These are phyloP conservation scores for Emmonsiellopsis sp. DNA, from an alignment of 2,329 filamentous ascomycete species.

Conservation along the genomic window DNA sequence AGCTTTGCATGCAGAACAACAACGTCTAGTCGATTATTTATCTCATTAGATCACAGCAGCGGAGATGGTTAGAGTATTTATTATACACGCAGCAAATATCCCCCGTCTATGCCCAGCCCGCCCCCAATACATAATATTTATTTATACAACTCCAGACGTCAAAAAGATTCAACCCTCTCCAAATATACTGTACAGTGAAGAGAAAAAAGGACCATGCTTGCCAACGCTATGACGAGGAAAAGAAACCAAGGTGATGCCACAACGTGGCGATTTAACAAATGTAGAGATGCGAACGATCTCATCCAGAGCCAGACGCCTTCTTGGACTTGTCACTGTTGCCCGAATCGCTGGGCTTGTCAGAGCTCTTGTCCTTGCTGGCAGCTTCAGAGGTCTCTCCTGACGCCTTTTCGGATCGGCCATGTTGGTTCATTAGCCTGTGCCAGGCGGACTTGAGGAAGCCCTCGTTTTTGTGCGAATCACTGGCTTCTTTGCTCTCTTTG, in stretches of 20 bases:
- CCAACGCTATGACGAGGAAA: slow-evolving; percentile 29
- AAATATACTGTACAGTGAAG: background rate
- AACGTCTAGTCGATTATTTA: too few relatives aligned
- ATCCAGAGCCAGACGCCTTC: slow-evolving; percentile 32
- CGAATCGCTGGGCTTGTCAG: slow-evolving; percentile 15
- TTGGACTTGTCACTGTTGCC: slow-evolving; percentile 26
- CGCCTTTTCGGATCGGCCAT: slow-evolving; percentile 10
- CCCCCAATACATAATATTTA: background rate
- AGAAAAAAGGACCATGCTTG: slow-evolving; percentile 21
- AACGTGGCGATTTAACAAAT: background rate
- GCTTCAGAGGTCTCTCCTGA: slow-evolving; percentile 22
- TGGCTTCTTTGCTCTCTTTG: slow-evolving; percentile 5
- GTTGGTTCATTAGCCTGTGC: slow-evolving; percentile 80
- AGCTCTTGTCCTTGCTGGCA: slow-evolving; percentile 20
- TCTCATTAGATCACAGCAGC: too few relatives aligned
- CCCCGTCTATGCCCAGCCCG: background rate
- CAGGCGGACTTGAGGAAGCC: slow-evolving; percentile 89
- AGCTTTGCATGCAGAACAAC: too few relatives aligned
- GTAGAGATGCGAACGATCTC: slow-evolving; percentile 5
- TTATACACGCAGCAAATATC: background rate
- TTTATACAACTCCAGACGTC: slow-evolving; percentile 2
- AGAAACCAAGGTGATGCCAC: background rate
- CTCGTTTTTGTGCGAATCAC: slow-evolving; percentile 62
- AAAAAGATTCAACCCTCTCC: background rate
- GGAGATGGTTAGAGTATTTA: background rate